Evolutionary conservation across 208 protist species (phyloP).

Genomic region (Leishmania lainsoni): DNA sequence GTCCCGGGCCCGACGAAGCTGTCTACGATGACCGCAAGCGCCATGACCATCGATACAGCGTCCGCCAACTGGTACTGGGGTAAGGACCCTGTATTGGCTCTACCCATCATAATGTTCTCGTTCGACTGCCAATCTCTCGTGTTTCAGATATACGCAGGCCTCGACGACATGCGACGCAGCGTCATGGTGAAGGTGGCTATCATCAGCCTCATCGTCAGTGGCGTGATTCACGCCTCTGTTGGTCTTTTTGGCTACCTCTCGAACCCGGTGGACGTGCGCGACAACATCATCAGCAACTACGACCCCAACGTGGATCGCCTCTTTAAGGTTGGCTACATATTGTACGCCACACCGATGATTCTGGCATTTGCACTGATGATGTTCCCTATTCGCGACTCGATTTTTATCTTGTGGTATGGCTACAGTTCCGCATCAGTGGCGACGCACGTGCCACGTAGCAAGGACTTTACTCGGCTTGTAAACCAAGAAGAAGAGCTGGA

Average conservation of each 20-base stretch:
- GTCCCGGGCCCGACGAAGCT: conserved; percentile 31
- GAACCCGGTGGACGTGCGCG: conserved; percentile 53
- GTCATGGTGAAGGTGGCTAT: conserved; percentile 69
- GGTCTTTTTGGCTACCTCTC: conserved; percentile 79
- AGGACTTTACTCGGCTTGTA: conserved; percentile 45
- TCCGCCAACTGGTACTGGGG: conserved; percentile 49
- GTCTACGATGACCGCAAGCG: conserved; percentile 16
- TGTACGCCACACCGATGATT: conserved; percentile 66
- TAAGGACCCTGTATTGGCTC: conserved; percentile 42
- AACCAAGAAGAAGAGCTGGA: conserved; percentile 46
- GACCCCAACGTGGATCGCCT: conserved; percentile 62
- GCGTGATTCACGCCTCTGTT: conserved; percentile 62
- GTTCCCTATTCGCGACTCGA: conserved; percentile 76
- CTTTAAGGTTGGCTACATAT: conserved; percentile 58
- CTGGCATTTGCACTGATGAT: conserved; percentile 69
- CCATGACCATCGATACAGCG: conserved; percentile 15
- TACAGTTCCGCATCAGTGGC: conserved; percentile 64
- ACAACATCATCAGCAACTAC: conserved; percentile 85
- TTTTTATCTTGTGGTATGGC: conserved; percentile 83
- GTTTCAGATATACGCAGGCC: conserved; percentile 74
- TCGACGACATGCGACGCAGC: conserved; percentile 58
- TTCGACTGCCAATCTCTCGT: conserved; percentile 84
- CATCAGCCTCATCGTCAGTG: conserved; percentile 49
- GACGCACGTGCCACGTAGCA: conserved; percentile 58
- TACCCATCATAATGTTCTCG: conserved; percentile 87